Evolutionary conservation across 2,329 filamentous ascomycete genomes (phyloP).

Genomic region (Lecanicillium sp.): DNA sequence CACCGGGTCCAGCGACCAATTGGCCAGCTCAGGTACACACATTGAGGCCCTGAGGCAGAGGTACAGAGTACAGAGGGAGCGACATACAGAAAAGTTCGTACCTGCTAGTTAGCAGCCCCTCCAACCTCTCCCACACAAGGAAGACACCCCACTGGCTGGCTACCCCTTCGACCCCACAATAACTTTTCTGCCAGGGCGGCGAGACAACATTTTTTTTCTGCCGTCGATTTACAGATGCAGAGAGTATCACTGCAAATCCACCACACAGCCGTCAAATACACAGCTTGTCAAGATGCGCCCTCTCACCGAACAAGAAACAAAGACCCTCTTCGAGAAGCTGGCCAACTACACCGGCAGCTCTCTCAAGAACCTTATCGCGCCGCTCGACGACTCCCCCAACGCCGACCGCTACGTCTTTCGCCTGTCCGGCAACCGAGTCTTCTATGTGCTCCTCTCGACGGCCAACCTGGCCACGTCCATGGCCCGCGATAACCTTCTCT

Average conservation of each 20-base stretch:
- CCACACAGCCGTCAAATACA: background rate
- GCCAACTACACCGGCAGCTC: constrained; percentile 88
- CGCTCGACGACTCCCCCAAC: constrained; percentile 59
- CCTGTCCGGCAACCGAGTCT: constrained; percentile 74
- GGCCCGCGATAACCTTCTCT: constrained; percentile 73
- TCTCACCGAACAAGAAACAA: constrained; percentile 72
- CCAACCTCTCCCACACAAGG: background rate
- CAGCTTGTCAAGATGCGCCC: constrained; percentile 58
- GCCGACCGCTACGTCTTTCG: constrained; percentile 81
- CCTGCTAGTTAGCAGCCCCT: too few relatives aligned
- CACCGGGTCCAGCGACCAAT: background rate
- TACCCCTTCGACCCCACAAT: background rate
- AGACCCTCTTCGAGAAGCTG: constrained; percentile 84
- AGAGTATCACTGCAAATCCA: background rate
- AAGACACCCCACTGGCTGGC: background rate
- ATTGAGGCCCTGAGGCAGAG: background rate
- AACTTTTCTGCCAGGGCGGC: constrained; percentile 4
- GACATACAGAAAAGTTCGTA: too few relatives aligned
- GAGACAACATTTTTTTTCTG: constrained; percentile 5
- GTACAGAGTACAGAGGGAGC: too few relatives aligned
- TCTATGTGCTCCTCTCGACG: constrained; percentile 84
- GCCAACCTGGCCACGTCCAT: constrained; percentile 89
- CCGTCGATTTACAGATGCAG: background rate
- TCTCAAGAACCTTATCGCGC: constrained; percentile 76
- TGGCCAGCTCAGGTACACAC: background rate